These are phyloP conservation scores for Berberis vulgaris DNA, from an alignment of 164 flowering plant species.

Conservation along the genomic window DNA sequence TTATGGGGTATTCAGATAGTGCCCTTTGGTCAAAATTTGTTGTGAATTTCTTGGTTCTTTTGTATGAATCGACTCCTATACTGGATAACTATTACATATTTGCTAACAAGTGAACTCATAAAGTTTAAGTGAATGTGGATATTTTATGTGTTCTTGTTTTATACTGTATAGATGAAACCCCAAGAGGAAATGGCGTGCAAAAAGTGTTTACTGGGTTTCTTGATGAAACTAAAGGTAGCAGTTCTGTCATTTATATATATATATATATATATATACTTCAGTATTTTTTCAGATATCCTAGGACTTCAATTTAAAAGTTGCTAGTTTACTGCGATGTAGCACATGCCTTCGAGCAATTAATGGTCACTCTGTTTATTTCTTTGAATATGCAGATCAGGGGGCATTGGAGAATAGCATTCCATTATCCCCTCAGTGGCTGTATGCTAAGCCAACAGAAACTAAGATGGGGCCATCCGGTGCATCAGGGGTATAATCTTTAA, in stretches of 20 bases:
- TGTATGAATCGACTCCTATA: too few species aligned
- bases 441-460: slow-evolving; percentile 66
- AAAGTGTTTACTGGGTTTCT: slow-evolving; percentile 32
- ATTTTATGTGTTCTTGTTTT: not conserved
- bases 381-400: slow-evolving; percentile 48
- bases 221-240: slow-evolving; percentile 65
- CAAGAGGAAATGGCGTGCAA: slow-evolving; percentile 41
- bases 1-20: too few species aligned
- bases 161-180: slow-evolving; percentile 24
- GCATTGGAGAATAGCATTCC: slow-evolving; percentile 73
- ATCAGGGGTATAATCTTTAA: slow-evolving; percentile 16
- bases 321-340: too few species aligned
- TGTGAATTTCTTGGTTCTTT: too few species aligned
- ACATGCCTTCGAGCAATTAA: too few species aligned
- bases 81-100: too few species aligned
- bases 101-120: too few species aligned
- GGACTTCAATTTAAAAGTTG: too few species aligned
- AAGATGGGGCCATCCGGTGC: slow-evolving; percentile 27
- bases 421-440: slow-evolving; percentile 94
- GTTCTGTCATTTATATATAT: not conserved
- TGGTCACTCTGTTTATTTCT: not conserved
- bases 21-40: too few species aligned
- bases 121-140: not conserved
- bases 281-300: too few species aligned
- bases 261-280: not conserved